Evolutionary conservation across 2,329 filamentous ascomycete genomes (phyloP).

Genomic region (Tetracladium maxilliforme): DNA sequence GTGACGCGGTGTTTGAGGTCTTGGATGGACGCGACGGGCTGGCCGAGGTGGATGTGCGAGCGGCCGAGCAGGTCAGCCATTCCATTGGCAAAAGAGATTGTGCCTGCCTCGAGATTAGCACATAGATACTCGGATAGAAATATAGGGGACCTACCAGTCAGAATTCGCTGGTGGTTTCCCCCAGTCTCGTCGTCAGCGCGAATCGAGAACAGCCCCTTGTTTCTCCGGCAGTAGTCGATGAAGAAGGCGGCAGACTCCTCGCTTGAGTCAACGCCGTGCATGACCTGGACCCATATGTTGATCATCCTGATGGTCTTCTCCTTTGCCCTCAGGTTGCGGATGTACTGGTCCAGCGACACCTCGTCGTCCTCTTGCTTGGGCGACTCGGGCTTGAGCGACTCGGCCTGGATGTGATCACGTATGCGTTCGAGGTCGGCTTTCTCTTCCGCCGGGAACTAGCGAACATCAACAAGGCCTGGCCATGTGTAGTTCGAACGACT

Average conservation of each 20-base stretch:
- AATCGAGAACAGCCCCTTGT: constrained; percentile 34
- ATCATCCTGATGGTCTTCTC: constrained; percentile 19
- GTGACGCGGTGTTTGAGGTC: constrained; percentile 4
- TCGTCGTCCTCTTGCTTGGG: constrained; percentile 7
- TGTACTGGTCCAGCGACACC: constrained; percentile 22
- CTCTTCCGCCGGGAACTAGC: too few species aligned
- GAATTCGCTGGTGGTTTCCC: too few species aligned
- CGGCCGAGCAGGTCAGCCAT: too few species aligned
- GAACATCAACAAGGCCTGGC: too few species aligned
- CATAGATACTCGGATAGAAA: too few species aligned
- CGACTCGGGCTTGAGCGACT: constrained; percentile 7
- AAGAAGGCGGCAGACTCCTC: constrained; percentile 37
- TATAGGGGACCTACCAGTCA: too few species aligned
- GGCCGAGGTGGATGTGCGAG: too few species aligned
- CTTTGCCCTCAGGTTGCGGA: constrained; percentile 14
- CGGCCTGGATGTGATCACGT: constrained; percentile 7
- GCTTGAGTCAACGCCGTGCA: constrained; percentile 31
- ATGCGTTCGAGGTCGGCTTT: constrained; percentile 6
- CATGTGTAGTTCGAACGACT: too few species aligned
- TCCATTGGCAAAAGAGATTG: too few species aligned
- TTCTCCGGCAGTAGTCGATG: constrained; percentile 37
- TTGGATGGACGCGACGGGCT: constrained; percentile 6
- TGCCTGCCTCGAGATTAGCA: too few species aligned
- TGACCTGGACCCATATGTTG: constrained; percentile 29
- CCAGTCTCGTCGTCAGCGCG: constrained; percentile 34